phyloP scores from a whole-genome alignment of 805 yeast species.

The Pichia thaimueangensis region DNA sequence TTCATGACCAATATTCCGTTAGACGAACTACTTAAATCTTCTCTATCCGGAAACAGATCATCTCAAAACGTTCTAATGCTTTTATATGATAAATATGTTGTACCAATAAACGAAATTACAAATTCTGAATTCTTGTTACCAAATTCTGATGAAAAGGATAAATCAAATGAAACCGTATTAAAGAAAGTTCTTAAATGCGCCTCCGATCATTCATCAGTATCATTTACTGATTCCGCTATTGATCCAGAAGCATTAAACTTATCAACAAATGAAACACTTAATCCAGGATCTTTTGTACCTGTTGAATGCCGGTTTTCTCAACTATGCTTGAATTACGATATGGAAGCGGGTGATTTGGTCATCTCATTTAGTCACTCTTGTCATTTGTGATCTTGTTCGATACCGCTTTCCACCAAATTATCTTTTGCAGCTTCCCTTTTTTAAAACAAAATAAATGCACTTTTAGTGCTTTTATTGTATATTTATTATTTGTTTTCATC shows the following conservation, averaged over 20 bases:
- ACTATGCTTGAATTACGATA: constrained; percentile 23
- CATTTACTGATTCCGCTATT: constrained; percentile 17
- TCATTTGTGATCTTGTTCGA: constrained; percentile 14
- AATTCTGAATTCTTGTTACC: constrained; percentile 26
- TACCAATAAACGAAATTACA: constrained; percentile 26
- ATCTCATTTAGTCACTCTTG: constrained; percentile 27
- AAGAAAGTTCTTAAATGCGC: constrained; percentile 18
- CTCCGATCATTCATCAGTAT: constrained; percentile 13
- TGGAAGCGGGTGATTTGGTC: constrained; percentile 22
- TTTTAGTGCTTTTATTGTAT: neutral
- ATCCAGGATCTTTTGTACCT: constrained; percentile 6
- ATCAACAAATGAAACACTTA: constrained; percentile 8
- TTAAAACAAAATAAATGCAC: too few species aligned
- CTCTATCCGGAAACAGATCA: constrained; percentile 19
- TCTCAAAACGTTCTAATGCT: constrained; percentile 19
- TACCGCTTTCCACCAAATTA: neutral
- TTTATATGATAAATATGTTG: constrained; percentile 25
- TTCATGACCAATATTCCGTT: constrained; percentile 18
- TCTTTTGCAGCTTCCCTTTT: neutral
- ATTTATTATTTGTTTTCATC: neutral
- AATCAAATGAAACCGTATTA: constrained; percentile 6
- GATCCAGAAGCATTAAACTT: constrained; percentile 20
- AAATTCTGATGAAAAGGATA: constrained; percentile 4
- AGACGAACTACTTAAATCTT: constrained; percentile 19
- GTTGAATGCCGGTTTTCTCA: constrained; percentile 24